A percentile compares a stretch with the other conserved stretches of the same genome.
phyloP scores from a whole-genome alignment of 1,139 yeast species.

The Blastobotrys ciferrii region DNA sequence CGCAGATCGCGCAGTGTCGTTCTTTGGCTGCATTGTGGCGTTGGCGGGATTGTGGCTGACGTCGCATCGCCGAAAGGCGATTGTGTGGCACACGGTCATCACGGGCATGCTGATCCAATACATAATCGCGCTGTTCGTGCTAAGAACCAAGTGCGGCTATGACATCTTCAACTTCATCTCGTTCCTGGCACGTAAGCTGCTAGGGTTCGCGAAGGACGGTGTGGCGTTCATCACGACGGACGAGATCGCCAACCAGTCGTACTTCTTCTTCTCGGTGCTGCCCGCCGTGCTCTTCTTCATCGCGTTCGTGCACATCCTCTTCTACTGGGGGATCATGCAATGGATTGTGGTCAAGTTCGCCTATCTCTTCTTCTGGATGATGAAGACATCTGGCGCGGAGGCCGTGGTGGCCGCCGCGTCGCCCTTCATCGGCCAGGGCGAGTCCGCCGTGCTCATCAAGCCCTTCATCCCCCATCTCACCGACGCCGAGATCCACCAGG shows the following conservation, averaged over 20 bases:
- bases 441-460: slow-evolving; percentile 61
- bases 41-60: slow-evolving; percentile 47
- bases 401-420: slow-evolving; percentile 69
- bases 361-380: slow-evolving; percentile 58
- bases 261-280: slow-evolving; percentile 59
- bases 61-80: slow-evolving; percentile 46
- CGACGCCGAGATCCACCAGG: slow-evolving; percentile 62
- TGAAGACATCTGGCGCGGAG: slow-evolving; percentile 64
- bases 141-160: slow-evolving; percentile 60
- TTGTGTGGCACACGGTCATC: slow-evolving; percentile 63
- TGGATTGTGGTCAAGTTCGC: slow-evolving; percentile 64
- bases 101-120: slow-evolving; percentile 63
- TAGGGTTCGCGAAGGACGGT: slow-evolving; percentile 62
- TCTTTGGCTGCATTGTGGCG: slow-evolving; percentile 56
- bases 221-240: slow-evolving; percentile 56
- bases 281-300: slow-evolving; percentile 66
- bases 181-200: slow-evolving; percentile 55
- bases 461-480: slow-evolving; percentile 62
- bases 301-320: slow-evolving; percentile 61
- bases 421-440: slow-evolving; percentile 70
- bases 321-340: slow-evolving; percentile 59
- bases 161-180: slow-evolving; percentile 65
- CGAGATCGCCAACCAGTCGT: slow-evolving; percentile 43
- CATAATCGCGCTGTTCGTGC: slow-evolving; percentile 59
- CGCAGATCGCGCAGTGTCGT: slow-evolving; percentile 57